Evolutionary conservation across 148 eudicot species (phyloP).

Genomic region (Dianthus caryophyllus): DNA sequence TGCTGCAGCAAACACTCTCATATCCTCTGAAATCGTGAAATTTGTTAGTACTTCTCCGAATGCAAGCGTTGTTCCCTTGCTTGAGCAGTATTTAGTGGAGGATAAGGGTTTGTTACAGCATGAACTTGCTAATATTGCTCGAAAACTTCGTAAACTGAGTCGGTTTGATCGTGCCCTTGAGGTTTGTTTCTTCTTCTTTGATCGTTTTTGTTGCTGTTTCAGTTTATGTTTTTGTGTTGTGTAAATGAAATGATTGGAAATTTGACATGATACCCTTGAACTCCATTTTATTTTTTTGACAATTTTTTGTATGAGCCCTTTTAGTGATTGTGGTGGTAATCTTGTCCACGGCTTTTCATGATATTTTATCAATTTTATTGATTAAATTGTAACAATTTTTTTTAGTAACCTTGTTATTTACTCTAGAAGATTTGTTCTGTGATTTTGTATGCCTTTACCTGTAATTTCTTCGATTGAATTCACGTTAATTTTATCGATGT

Average conservation of each 20-base stretch:
- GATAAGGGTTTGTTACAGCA: not conserved
- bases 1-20: not conserved
- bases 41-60: not conserved
- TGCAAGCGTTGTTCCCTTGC: constrained; percentile 2
- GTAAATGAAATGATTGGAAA: not conserved
- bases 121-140: not conserved
- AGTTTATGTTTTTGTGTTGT: not conserved
- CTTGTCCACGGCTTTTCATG: too few relatives aligned
- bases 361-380: too few relatives aligned
- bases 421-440: too few relatives aligned
- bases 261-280: too few relatives aligned
- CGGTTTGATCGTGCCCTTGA: not conserved
- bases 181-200: not conserved
- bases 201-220: not conserved
- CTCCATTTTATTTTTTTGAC: too few relatives aligned
- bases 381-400: too few relatives aligned
- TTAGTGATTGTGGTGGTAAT: too few relatives aligned
- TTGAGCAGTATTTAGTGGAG: not conserved
- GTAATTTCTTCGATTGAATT: too few relatives aligned
- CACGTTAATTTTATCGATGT: too few relatives aligned
- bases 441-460: too few relatives aligned
- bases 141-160: not conserved
- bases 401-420: too few relatives aligned
- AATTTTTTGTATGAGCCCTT: too few relatives aligned
- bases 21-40: not conserved